Evolutionary conservation across 1,284 basidiomycete genomes (phyloP).

Genomic region (Naganishia liquefaciens): DNA sequence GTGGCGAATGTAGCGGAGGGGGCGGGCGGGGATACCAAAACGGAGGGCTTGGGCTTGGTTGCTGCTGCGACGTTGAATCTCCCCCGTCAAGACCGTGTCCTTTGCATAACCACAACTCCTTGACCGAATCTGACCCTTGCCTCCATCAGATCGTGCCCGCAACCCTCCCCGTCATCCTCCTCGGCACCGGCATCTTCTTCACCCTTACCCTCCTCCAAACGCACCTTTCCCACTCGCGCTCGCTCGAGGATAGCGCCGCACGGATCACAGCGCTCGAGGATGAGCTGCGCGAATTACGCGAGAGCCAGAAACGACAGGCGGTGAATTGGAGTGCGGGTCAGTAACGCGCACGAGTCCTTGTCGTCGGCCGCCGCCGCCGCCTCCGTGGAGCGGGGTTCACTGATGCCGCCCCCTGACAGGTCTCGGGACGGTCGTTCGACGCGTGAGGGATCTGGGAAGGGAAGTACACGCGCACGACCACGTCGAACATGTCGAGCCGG

Average conservation of each 20-base stretch:
- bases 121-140: not conserved
- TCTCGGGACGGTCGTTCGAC: conserved; percentile 11
- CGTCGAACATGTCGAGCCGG: not conserved
- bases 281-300: conserved; percentile 40
- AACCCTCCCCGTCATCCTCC: conserved; percentile 52
- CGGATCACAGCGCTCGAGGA: conserved; percentile 48
- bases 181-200: conserved; percentile 43
- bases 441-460: conserved; percentile 18
- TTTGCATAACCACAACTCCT: no score
- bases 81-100: no score
- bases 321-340: conserved; percentile 29
- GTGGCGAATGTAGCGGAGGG: no score
- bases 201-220: conserved; percentile 40
- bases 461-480: conserved; percentile 6
- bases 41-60: no score
- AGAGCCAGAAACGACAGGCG: conserved; percentile 27
- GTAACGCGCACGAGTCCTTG: not conserved
- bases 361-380: no score
- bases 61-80: no score
- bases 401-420: not conserved
- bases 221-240: conserved; percentile 47
- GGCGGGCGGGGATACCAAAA: no score
- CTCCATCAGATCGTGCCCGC: conserved; percentile 43
- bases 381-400: not conserved
- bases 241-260: conserved; percentile 42